A percentile compares a stretch with the other conserved stretches of the same genome.
These are phyloP conservation scores for Curvularia sp. DNA, from an alignment of 2,329 filamentous ascomycete genomes.

Conservation along the genomic window DNA sequence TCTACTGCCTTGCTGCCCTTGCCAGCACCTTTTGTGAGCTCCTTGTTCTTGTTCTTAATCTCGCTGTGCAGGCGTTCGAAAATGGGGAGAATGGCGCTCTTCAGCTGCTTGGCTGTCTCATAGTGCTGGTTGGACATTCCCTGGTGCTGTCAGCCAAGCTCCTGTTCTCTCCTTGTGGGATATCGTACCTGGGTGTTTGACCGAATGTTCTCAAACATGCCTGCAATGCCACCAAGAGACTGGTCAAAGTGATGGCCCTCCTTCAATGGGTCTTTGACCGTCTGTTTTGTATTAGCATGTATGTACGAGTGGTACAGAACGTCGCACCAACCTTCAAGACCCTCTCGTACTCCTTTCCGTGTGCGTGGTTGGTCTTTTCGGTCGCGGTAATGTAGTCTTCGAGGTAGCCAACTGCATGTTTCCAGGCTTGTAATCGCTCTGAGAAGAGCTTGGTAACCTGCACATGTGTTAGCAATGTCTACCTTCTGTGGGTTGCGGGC, in stretches of 20 bases:
- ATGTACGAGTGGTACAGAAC: neutral
- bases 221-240: conserved; percentile 82
- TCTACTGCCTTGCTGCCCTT: conserved; percentile 91
- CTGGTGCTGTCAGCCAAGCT: conserved; percentile 51
- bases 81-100: conserved; percentile 82
- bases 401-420: conserved; percentile 88
- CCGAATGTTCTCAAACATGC: conserved; percentile 93
- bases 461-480: neutral
- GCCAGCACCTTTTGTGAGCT: conserved; percentile 78
- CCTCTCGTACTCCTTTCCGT: conserved; percentile 95
- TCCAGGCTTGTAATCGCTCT: conserved; percentile 93
- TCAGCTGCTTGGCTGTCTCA: conserved; percentile 91
- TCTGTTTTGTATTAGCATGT: conserved; percentile 59
- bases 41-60: conserved; percentile 96
- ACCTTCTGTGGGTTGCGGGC: too few species aligned
- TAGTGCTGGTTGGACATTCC: conserved; percentile 86
- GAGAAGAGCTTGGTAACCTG: conserved; percentile 68
- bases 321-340: conserved; percentile 73
- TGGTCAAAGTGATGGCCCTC: conserved; percentile 95
- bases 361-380: conserved; percentile 83
- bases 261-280: conserved; percentile 82
- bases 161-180: neutral
- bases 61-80: conserved; percentile 92
- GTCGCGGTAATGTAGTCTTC: conserved; percentile 88
- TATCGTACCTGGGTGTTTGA: conserved; percentile 77